phyloP scores from a whole-genome alignment of 371 early-diverging fungal genomes.

The Rhizopus arrhizus region DNA sequence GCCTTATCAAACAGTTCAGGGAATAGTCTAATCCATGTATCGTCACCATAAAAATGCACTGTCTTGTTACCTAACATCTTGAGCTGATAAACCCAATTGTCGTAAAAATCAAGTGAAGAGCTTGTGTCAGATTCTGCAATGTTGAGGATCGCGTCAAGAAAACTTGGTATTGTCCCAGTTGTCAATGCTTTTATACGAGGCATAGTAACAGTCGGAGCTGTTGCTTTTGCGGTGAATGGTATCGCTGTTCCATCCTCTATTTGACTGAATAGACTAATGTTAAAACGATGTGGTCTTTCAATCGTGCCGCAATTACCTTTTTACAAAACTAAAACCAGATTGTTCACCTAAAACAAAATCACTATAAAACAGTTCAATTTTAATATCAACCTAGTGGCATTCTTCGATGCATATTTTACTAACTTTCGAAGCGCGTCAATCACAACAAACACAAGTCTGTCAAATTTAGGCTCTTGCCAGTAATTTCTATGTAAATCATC shows the following conservation, averaged over 20 bases:
- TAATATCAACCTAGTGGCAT: background rate
- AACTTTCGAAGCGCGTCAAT: slow-evolving; percentile 80
- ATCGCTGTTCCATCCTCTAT: slow-evolving; percentile 53
- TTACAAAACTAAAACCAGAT: slow-evolving; percentile 67
- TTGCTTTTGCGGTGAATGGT: slow-evolving; percentile 73
- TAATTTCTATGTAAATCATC: background rate
- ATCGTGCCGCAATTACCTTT: slow-evolving; percentile 42
- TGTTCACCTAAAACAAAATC: slow-evolving; percentile 75
- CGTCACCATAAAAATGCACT: slow-evolving; percentile 90
- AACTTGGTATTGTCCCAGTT: slow-evolving; percentile 82
- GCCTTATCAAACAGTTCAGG: slow-evolving; percentile 65
- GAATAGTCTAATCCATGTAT: slow-evolving; percentile 92
- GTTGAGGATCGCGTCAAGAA: slow-evolving; percentile 78
- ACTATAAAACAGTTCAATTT: slow-evolving; percentile 39
- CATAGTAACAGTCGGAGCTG: slow-evolving; percentile 93
- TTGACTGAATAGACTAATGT: slow-evolving; percentile 30
- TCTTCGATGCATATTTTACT: background rate
- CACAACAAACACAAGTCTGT: slow-evolving; percentile 75
- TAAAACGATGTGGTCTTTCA: background rate
- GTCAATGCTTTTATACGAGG: slow-evolving; percentile 93
- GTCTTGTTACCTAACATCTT: slow-evolving; percentile 53
- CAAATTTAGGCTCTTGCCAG: slow-evolving; percentile 57
- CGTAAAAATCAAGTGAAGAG: slow-evolving; percentile 66
- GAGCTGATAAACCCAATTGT: slow-evolving; percentile 77
- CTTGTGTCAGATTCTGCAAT: slow-evolving; percentile 84